Evolutionary conservation across 2,329 filamentous ascomycete genomes (phyloP), one percentile per base, ranked within the genome.

Genomic region (Penicillium sp.): DNA sequence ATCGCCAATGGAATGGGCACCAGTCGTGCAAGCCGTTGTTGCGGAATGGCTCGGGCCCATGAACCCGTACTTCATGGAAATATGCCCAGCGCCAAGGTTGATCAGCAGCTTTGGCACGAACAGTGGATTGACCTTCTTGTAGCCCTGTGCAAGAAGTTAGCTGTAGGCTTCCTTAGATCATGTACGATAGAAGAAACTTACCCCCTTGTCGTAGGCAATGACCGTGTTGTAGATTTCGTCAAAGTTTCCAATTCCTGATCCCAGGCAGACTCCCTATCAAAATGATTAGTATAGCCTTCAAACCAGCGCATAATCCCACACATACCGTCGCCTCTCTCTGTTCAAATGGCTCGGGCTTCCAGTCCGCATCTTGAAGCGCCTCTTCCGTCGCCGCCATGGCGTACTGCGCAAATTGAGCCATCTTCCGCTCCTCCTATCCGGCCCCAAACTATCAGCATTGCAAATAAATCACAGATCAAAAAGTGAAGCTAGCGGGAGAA

Each of bases 11-110:
- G 92, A 92, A 76, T 99, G 94, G 1, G 93, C 90, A 11, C 94
- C 94, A 0, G 94, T 99, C 0, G 94, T 97, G 72, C 94, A 99
- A 56, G 94, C 94, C 13, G 94, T 99, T 0, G 93, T 96, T 38
- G 85, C 91, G 2, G 93, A 85, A 74, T 97, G 94, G 69, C 96
- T 97, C 5, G 94, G 94, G 0, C 94, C 94, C 68, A 81, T 85
- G 69, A 99, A 89, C 18, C 91, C 90, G 75, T 94, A 87, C 65
- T 86, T 89, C 87, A 99, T 97, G 26, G 93, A 93, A 37, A 97
- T 86, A 71, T 97, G 93, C 0, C 94, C 94, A 10, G 94, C 94
- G 0, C 90, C 94, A 63, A 99, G 84, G 72, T 99, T 99, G 76
- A 96, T 96, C 48, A 99, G 81, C 8, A 97, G 85, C 64, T 90